Percentiles rank a stretch among this genome's conserved stretches.
phyloP scores from a whole-genome alignment of 2,329 filamentous ascomycete genomes.

The Rutstroemia sp. region DNA sequence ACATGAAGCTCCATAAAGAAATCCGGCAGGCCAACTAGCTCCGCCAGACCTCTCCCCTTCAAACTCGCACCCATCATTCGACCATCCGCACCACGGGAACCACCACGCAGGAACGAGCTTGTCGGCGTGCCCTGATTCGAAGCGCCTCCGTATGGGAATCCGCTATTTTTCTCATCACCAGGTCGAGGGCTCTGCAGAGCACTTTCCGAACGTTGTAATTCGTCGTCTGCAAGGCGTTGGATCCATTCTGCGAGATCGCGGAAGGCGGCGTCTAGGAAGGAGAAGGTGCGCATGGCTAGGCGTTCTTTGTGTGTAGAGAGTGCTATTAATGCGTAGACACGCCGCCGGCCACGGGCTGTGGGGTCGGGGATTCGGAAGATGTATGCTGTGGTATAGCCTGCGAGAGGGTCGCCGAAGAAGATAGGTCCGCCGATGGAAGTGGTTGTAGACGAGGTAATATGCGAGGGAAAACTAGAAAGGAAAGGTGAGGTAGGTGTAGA shows the following conservation, averaged over 20 bases:
- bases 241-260: conserved; percentile 60
- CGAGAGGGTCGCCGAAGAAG: conserved; percentile 58
- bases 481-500: conserved; percentile 35
- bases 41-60: conserved; percentile 54
- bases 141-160: conserved; percentile 20
- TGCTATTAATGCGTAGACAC: conserved; percentile 61
- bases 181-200: conserved; percentile 3
- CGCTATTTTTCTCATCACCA: conserved; percentile 6
- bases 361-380: conserved; percentile 64
- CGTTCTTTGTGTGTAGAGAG: conserved; percentile 59
- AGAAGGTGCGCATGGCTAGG: conserved; percentile 58
- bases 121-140: conserved; percentile 17
- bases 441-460: conserved; percentile 33
- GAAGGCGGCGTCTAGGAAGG: conserved; percentile 54
- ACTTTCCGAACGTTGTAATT: conserved; percentile 42
- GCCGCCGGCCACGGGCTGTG: conserved; percentile 58
- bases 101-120: conserved; percentile 22
- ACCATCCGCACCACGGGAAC: conserved; percentile 22
- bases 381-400: conserved; percentile 63
- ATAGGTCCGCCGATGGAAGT: conserved; percentile 57
- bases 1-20: conserved; percentile 62
- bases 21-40: conserved; percentile 58
- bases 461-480: conserved; percentile 30
- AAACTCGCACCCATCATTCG: conserved; percentile 40
- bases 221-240: conserved; percentile 54